Conservation (phyloP, 2,329 filamentous ascomycete genomes). For the Colletotrichum acutatum region DNA sequence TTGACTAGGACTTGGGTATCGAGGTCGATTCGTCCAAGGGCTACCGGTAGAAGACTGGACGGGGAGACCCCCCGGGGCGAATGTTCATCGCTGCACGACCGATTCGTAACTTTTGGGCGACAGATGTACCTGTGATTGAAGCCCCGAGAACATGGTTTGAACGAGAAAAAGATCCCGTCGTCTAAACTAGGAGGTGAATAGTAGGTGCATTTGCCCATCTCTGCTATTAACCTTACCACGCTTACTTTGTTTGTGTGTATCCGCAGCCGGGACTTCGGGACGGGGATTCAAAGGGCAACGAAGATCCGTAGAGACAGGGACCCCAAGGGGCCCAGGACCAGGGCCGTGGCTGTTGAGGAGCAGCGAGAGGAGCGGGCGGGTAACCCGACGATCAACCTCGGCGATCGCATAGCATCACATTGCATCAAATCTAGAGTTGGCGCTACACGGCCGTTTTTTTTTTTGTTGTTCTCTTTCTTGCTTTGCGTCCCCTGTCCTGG, state of each 20-base stretch:
- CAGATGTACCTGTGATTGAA: background rate
- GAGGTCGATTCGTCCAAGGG: background rate
- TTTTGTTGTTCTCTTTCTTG: no score
- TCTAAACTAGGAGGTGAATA: background rate
- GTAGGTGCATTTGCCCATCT: background rate
- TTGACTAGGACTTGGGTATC: background rate
- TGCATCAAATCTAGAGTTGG: background rate
- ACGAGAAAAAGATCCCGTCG: background rate
- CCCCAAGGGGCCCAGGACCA: background rate
- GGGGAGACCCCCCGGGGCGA: background rate
- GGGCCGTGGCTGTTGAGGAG: background rate
- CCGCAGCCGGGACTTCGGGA: background rate
- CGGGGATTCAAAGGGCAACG: background rate
- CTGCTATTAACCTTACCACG: no score
- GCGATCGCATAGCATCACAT: background rate
- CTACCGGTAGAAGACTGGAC: no score
- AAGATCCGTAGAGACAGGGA: background rate
- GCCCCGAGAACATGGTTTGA: background rate
- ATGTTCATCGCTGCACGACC: background rate
- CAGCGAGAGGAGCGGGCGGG: background rate
- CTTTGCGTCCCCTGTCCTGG: background rate
- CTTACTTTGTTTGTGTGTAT: background rate
- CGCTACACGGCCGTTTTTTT: background rate
- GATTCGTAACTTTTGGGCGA: background rate
- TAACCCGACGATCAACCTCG: background rate